Percentiles rank a stretch among this genome's conserved stretches.
phyloP scores from a whole-genome alignment of 1,284 basidiomycete genomes.

The Naganishia sp. region DNA sequence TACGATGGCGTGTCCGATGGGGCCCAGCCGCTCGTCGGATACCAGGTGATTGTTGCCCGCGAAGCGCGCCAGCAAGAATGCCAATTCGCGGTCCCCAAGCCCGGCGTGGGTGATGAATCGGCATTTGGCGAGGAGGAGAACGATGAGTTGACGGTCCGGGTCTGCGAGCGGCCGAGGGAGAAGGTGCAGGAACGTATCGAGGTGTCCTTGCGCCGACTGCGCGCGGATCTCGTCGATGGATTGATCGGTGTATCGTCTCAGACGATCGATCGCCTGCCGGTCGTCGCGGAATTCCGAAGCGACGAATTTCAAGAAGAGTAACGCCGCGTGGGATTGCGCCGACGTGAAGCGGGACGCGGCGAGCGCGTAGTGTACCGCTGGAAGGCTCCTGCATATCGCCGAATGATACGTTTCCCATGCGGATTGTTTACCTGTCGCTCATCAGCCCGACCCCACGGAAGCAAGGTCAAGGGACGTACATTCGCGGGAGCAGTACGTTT shows the following conservation, averaged over 20 bases:
- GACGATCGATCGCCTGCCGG: background rate
- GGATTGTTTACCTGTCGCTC: conserved; percentile 12
- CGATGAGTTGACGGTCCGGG: conserved; percentile 16
- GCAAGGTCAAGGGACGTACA: conserved; percentile 18
- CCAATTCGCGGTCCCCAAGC: conserved; percentile 2
- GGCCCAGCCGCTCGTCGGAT: conserved; percentile 30
- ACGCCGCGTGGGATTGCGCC: conserved; percentile 13
- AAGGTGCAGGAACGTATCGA: conserved; percentile 30
- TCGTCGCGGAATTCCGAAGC: background rate
- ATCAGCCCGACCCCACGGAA: background rate
- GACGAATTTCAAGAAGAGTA: conserved; percentile 23
- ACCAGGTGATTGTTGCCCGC: conserved; percentile 32
- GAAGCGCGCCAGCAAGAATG: conserved; percentile 31
- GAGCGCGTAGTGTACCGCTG: conserved; percentile 25
- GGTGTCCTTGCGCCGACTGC: background rate
- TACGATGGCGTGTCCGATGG: conserved; percentile 34
- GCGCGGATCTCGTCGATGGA: conserved; percentile 18
- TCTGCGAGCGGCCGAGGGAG: conserved; percentile 16
- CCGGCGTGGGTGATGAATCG: conserved; percentile 3
- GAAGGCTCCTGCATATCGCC: conserved; percentile 23
- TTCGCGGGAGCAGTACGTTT: conserved; percentile 20
- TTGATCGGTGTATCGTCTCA: background rate
- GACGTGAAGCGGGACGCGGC: conserved; percentile 7
- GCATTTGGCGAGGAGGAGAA: conserved; percentile 19
- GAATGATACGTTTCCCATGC: conserved; percentile 32